Conservation (phyloP, 805 yeast genomes). For the Kazachstania africana region DNA sequence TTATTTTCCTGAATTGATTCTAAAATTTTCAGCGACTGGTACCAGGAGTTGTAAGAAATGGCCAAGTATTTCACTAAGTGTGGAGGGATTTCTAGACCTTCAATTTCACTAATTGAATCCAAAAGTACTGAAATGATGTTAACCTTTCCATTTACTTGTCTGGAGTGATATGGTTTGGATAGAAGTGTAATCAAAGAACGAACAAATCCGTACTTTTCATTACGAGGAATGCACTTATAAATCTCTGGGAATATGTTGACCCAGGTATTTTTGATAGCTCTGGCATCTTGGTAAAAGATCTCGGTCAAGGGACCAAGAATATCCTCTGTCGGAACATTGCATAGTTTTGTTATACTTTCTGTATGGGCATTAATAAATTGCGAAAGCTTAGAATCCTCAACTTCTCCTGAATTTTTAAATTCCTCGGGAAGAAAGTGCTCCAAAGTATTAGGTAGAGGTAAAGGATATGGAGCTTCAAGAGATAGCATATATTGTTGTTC, state of each 20-base stretch:
- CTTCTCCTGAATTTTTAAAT: slow-evolving; percentile 6
- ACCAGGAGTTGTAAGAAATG: slow-evolving; percentile 81
- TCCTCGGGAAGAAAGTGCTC: slow-evolving; percentile 10
- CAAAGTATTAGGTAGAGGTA: slow-evolving; percentile 32
- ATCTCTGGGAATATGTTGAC: slow-evolving; percentile 70
- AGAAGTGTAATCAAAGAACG: slow-evolving; percentile 66
- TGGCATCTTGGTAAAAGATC: slow-evolving; percentile 70
- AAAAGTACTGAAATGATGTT: slow-evolving; percentile 78
- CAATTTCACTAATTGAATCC: slow-evolving; percentile 70
- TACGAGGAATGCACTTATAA: slow-evolving; percentile 57
- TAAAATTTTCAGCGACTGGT: slow-evolving; percentile 71
- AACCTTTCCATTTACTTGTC: slow-evolving; percentile 77
- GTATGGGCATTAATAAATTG: slow-evolving; percentile 27
- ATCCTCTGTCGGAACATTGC: slow-evolving; percentile 40
- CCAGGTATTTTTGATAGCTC: slow-evolving; percentile 78
- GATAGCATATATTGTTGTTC: slow-evolving; percentile 37
- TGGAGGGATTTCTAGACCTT: slow-evolving; percentile 77
- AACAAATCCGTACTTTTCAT: slow-evolving; percentile 77
- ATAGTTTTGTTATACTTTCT: slow-evolving; percentile 17
- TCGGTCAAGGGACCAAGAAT: slow-evolving; percentile 65
- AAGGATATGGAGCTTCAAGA: slow-evolving; percentile 38
- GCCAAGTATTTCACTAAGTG: slow-evolving; percentile 85
- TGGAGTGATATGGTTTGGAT: slow-evolving; percentile 84
- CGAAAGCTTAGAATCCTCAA: slow-evolving; percentile 14
- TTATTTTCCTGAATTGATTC: slow-evolving; percentile 58